Base-by-base conservation (phyloP, 139 green algal species). In the Yamagishiella unicocca region DNA sequence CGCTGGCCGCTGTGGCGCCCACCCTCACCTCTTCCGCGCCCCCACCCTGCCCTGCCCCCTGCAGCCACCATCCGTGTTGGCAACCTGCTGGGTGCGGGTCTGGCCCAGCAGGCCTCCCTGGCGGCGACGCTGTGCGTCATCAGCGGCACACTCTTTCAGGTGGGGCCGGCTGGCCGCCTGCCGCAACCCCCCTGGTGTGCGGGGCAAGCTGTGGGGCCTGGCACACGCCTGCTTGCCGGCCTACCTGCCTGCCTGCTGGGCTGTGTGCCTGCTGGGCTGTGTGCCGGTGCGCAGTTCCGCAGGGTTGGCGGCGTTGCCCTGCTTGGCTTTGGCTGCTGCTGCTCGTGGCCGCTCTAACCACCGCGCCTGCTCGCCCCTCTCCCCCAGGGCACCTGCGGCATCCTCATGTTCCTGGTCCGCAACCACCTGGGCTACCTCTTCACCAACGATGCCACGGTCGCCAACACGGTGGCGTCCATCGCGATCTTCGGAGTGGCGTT, bases 31-130 rank as follows among this genome's bases (percentile, higher is more conserved):
- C n/a, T 68, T 0, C 31, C 46, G 6, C 12, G 50, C 35, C 35
- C n/a, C 50, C 50, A 2, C 19, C 53, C 31, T 17, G 24, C 54
- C 31, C 74, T 42, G 31, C 50, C 35, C 45, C 35, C 35, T 24
- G 40, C 76, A 87, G 81, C 81, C 66, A 94, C 91, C 37, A 95
- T 95, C 67, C 89, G 93, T 1, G 91, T 94, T 25, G 93, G 93
- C 64, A 94, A 93, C 82, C 72, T 94, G 82, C 72, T 94, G 66
- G 90, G 90, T 4, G 88, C 88, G 2, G 84, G 88, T 22, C 78
- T 58, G 31, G 54, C 72, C 12, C 54, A 55, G 4, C 83, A 84
- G 40, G 77, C 77, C 37, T 73, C 42, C 22, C 70, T 89, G 78
- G 84, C 88, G 2, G 88, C 74, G 64, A 74, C 54, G 33, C 58